Percentiles rank a stretch among this genome's conserved stretches.
Conservation (phyloP, 2,329 filamentous ascomycete genomes). For the Lojkania enalia region DNA sequence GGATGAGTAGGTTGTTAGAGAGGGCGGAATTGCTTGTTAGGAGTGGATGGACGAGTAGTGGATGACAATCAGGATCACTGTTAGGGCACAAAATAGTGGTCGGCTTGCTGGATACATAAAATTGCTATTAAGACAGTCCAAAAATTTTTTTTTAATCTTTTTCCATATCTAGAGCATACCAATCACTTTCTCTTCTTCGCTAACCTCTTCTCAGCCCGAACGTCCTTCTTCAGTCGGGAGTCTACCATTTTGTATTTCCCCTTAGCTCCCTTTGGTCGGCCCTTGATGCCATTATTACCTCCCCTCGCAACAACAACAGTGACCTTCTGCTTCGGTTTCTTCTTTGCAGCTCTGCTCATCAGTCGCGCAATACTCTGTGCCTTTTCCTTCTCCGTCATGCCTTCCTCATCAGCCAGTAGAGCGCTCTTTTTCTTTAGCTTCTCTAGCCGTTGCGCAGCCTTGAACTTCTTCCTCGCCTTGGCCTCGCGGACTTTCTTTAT, state of each 20-base stretch:
- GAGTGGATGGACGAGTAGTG: conserved; percentile 12
- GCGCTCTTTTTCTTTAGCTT: conserved; percentile 98
- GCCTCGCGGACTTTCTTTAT: conserved; percentile 99
- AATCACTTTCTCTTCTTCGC: conserved; percentile 69
- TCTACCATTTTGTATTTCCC: conserved; percentile 98
- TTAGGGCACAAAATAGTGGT: background rate
- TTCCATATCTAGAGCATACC: too few species aligned
- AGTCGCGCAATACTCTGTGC: conserved; percentile 79
- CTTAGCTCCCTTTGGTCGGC: conserved; percentile 88
- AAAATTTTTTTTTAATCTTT: too few species aligned
- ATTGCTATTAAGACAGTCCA: too few species aligned
- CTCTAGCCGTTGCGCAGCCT: conserved; percentile 86
- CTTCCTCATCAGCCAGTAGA: conserved; percentile 82
- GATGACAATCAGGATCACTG: conserved; percentile 1
- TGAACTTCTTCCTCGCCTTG: conserved; percentile 95
- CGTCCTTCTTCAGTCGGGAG: conserved; percentile 93
- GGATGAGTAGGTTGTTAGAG: conserved; percentile 15
- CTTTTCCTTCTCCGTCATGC: conserved; percentile 95
- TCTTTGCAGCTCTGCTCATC: conserved; percentile 78
- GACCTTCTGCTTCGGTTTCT: conserved; percentile 81
- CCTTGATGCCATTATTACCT: conserved; percentile 80
- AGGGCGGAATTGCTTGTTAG: conserved; percentile 14
- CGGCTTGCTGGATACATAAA: too few species aligned
- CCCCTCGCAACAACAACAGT: conserved; percentile 89
- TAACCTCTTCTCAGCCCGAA: conserved; percentile 79